Base-by-base conservation (phyloP, 768 basidiomycete species). In the Leccinum variicolor region DNA sequence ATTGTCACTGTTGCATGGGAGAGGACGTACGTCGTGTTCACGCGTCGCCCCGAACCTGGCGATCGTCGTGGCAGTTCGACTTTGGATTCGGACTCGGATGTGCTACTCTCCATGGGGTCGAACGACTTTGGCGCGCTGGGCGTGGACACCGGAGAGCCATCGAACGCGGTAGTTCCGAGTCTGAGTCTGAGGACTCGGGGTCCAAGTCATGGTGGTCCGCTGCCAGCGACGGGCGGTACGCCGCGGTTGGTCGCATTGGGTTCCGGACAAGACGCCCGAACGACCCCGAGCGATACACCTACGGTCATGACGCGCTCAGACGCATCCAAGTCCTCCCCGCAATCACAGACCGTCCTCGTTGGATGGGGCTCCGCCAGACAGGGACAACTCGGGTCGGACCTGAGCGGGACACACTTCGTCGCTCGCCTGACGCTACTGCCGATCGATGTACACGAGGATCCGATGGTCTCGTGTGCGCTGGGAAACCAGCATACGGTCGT, bases 301-400 rank as follows among this genome's bases (percentile, higher is more conserved):
- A 19, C 66, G 75, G 48, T 66, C 4, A 43, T 19, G 9, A 58
- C 68, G 13, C 47, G 63, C 23, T 52, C 55, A 2, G 67, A 73
- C 52, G 65, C 66, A 21, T 55, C 60, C 17, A 5, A 2, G 19
- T 47, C 60, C 5, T 52, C 54, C 2, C 51, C 55, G 1, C 19
- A 31, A 11, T 19, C 36, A 17, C 71, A 66, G 52, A 61, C 72
- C 48, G 26, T 80, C 13, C 77, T 87, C 6, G 63, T 79, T 13
- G 94, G 94, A 6, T 98, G 95, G 94, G 95, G 94, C 6, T 76
- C 85, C 2, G 81, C 84, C 14, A 77, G 95, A 31, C 92, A 95
- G 65, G 92, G 93, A 4, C 94, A 98, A 67, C 81, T 98, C 2
- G 90, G 89, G 4, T 60, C 69, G 25, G 56, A 70, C 17, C 36